phyloP scores from a whole-genome alignment of 371 early-diverging fungal genomes.

The Mucor mucedo region DNA sequence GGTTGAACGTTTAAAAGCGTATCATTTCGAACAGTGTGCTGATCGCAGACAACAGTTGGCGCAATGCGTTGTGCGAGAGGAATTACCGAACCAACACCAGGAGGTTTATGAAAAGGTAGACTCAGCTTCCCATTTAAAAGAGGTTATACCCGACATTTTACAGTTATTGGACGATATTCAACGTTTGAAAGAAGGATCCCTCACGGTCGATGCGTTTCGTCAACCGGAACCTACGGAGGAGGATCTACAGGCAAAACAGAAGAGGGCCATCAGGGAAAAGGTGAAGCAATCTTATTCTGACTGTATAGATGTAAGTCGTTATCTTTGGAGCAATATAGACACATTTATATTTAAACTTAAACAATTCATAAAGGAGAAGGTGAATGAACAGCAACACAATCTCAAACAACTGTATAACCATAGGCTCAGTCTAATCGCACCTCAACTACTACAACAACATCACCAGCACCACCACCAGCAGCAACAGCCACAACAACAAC shows the following conservation, averaged over 20 bases:
- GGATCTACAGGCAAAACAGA: no score
- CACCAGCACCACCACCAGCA: neutral
- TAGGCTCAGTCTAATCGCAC: no score
- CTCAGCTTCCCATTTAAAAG: neutral
- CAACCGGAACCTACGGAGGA: no score
- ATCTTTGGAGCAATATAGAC: no score
- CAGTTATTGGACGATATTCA: slow-evolving; percentile 1
- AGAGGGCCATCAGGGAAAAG: no score
- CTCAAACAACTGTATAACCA: no score
- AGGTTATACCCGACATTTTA: neutral
- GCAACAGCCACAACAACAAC: neutral
- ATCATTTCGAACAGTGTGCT: slow-evolving; percentile 4
- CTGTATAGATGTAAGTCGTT: no score
- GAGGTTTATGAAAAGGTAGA: neutral
- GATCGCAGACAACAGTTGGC: neutral
- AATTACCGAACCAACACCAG: neutral
- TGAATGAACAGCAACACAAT: neutral
- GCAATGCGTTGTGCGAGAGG: neutral
- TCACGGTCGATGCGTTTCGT: neutral
- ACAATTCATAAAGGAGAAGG: neutral
- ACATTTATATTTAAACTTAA: no score
- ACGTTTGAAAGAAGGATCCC: neutral
- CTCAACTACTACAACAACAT: neutral
- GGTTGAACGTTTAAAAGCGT: slow-evolving; percentile 4
- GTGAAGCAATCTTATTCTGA: no score